Conservation (phyloP, 805 yeast species). For the Trichomonascus vanleenenianus region DNA sequence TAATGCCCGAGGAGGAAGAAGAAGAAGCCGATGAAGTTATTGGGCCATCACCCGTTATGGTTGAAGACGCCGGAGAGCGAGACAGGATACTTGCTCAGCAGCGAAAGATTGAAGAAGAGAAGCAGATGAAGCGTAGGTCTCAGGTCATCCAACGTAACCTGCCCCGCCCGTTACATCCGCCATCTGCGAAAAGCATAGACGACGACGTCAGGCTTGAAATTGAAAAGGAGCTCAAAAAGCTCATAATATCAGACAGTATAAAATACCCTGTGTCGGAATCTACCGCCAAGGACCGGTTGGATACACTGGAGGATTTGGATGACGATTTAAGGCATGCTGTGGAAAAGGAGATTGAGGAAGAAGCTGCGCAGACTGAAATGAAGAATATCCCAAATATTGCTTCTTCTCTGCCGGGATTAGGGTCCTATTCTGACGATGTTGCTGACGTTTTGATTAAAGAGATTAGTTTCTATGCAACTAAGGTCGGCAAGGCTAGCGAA, state of each 20-base stretch:
- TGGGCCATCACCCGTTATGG: constrained; percentile 9
- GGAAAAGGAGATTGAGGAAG: constrained; percentile 12
- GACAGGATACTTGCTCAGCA: constrained; percentile 19
- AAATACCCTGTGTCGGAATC: constrained; percentile 17
- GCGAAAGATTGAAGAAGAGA: constrained; percentile 14
- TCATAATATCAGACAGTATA: constrained; percentile 24
- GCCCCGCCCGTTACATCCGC: constrained; percentile 21
- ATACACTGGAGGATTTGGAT: constrained; percentile 17
- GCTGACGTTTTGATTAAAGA: neutral
- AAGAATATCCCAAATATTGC: neutral
- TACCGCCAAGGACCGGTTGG: constrained; percentile 1
- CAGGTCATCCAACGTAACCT: constrained; percentile 40
- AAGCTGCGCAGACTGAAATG: constrained; percentile 3
- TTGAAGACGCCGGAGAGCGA: constrained; percentile 27
- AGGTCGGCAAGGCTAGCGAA: constrained; percentile 21
- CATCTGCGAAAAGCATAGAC: neutral
- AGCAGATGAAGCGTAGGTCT: constrained; percentile 35
- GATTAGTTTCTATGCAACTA: constrained; percentile 22
- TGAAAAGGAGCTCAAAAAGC: constrained; percentile 16
- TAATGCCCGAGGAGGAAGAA: constrained; percentile 30
- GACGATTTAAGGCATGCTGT: constrained; percentile 11
- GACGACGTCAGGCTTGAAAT: constrained; percentile 10
- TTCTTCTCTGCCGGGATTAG: neutral
- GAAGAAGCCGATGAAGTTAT: constrained; percentile 9
- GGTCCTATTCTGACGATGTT: neutral